These are phyloP conservation scores for Pseudogymnoascus sp. DNA, from an alignment of 2,329 filamentous ascomycete species.

Conservation along the genomic window DNA sequence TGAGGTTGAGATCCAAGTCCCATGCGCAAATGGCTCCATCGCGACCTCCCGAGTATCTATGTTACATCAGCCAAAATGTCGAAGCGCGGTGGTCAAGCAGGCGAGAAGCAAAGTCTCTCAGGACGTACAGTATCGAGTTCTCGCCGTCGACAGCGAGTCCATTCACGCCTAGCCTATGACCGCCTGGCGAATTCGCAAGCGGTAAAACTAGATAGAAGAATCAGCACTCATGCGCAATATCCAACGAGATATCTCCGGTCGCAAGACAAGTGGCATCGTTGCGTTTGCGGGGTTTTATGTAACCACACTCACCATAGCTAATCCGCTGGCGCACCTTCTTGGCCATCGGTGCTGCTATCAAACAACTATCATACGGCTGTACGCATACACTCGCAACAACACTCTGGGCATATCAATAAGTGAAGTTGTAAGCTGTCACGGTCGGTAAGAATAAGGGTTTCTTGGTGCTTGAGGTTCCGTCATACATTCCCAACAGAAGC, in stretches of 20 bases:
- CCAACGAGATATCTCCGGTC: background rate
- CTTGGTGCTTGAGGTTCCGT: background rate
- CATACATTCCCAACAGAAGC: slow-evolving; percentile 11
- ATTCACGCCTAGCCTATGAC: slow-evolving; percentile 91
- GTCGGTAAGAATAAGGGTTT: slow-evolving; percentile 3
- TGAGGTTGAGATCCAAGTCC: slow-evolving; percentile 73
- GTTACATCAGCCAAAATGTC: slow-evolving; percentile 25
- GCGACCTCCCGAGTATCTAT: slow-evolving; percentile 87
- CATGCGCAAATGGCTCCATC: slow-evolving; percentile 95
- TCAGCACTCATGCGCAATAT: slow-evolving; percentile 12
- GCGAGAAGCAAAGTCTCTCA: slow-evolving; percentile 15
- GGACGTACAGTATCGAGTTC: slow-evolving; percentile 75
- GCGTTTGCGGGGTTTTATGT: slow-evolving; percentile 13
- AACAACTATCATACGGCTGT: slow-evolving; percentile 13
- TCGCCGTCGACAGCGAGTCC: slow-evolving; percentile 80
- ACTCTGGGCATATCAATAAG: background rate
- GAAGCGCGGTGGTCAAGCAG: background rate
- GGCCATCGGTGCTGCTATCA: slow-evolving; percentile 42
- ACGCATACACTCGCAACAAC: slow-evolving; percentile 1
- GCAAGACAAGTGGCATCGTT: slow-evolving; percentile 1
- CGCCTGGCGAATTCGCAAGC: slow-evolving; percentile 67
- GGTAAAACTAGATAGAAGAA: slow-evolving; percentile 52
- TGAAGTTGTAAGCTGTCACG: background rate
- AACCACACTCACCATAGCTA: slow-evolving; percentile 54
- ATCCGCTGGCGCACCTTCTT: slow-evolving; percentile 65